Conservation (phyloP, 805 yeast genomes). For the Saturnispora mendoncae region DNA sequence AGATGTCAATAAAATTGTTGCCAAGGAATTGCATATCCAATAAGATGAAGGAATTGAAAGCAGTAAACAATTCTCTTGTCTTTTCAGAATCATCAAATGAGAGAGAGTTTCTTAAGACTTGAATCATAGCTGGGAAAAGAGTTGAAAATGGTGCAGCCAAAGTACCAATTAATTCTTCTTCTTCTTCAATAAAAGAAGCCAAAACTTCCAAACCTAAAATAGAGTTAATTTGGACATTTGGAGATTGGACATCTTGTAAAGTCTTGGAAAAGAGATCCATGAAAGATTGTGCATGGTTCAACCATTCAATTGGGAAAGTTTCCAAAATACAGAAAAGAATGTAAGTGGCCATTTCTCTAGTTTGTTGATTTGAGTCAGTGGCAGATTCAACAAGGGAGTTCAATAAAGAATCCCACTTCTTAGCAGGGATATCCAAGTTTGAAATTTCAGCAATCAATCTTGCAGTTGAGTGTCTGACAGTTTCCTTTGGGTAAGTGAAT, state of each 20-base stretch:
- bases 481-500: conserved; percentile 49
- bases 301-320: conserved; percentile 49
- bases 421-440: conserved; percentile 54
- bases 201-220: conserved; percentile 72
- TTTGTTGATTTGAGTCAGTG: conserved; percentile 36
- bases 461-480: conserved; percentile 81
- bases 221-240: conserved; percentile 73
- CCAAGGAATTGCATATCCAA: conserved; percentile 75
- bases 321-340: conserved; percentile 73
- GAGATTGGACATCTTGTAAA: conserved; percentile 50
- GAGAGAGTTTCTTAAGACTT: conserved; percentile 68
- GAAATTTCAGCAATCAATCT: conserved; percentile 86
- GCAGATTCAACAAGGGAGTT: conserved; percentile 64
- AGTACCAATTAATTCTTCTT: conserved; percentile 35
- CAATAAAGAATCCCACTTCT: conserved; percentile 70
- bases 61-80: conserved; percentile 71
- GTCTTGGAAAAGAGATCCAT: conserved; percentile 63
- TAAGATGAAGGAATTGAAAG: conserved; percentile 69
- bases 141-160: conserved; percentile 43
- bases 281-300: conserved; percentile 54
- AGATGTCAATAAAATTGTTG: conserved; percentile 56
- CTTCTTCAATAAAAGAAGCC: conserved; percentile 58
- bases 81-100: conserved; percentile 60
- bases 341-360: conserved; percentile 78
- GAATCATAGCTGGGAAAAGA: conserved; percentile 71